Base-by-base conservation (phyloP, 2,329 filamentous ascomycete genomes). In the Arthrobotrys megalospora region DNA sequence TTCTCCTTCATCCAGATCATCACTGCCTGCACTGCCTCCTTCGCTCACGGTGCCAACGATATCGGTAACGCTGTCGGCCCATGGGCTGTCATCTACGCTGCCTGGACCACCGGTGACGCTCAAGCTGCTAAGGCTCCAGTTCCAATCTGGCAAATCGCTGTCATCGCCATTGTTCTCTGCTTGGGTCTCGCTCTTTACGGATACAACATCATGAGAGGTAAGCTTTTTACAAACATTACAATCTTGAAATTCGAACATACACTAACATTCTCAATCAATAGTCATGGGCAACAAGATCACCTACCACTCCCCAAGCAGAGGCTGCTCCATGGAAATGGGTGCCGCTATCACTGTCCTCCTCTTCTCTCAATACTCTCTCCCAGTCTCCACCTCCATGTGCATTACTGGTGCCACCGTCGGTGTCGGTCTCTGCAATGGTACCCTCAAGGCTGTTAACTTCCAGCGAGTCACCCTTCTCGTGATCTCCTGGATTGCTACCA, bases 1-100 rank as follows among this genome's bases (percentile, higher is more conserved):
- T 92, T 91, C 85, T 90, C 89, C 2, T 92, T 90, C 81, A 86
- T 91, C 80, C 90, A 91, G 83, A 82, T 92, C 76, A 83, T 91
- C 73, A 91, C 90, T 36, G 91, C 91, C 73, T 91, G 90, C 85
- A 92, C 91, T 75, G 91, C 91, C 36, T 92, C 90, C 1, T 92
- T 93, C 81, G 90, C 90, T 0, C 91, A 92, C 84, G 90, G 90
- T 24, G 89, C 89, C 80, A 92, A 91, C 83, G 90, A 91, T 78
- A 88, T 91, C 19, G 86, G 88, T 81, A 91, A 89, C 82, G 89
- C 89, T 32, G 87, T 90, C 68, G 89, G 89, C 0, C 90, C 90
- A 0, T 90, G 88, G 82, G 88, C 90, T 1, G 88, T 89, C 65
- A 89, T 91, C 81, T 91, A 86, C 84, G 85, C 88, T 77, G 88